Evolutionary conservation across 2,329 filamentous ascomycete genomes (phyloP).

Genomic region (Botryotinia convoluta): DNA sequence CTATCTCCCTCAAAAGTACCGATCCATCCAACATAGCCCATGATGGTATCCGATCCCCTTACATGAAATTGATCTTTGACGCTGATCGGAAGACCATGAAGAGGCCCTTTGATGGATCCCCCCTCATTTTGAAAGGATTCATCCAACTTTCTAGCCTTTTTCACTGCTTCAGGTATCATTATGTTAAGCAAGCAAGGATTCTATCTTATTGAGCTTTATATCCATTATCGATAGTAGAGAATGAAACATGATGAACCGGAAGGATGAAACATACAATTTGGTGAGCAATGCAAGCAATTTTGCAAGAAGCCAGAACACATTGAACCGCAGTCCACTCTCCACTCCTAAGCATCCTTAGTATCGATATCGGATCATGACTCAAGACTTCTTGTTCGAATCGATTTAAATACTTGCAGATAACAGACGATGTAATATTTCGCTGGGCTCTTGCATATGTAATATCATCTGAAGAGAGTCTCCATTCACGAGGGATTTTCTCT

Average conservation of each 20-base stretch:
- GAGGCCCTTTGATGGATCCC: conserved; percentile 27
- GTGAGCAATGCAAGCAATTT: conserved; percentile 51
- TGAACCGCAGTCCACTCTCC: conserved; percentile 55
- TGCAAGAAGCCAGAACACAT: conserved; percentile 50
- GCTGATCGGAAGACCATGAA: conserved; percentile 42
- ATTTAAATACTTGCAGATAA: conserved; percentile 37
- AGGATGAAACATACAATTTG: conserved; percentile 44
- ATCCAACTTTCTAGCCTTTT: conserved; percentile 45
- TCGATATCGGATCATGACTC: conserved; percentile 52
- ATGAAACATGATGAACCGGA: neutral
- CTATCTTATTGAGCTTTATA: conserved; percentile 34
- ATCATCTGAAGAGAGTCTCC: conserved; percentile 4
- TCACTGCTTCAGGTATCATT: conserved; percentile 39
- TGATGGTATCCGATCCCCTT: conserved; percentile 38
- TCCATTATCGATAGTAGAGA: conserved; percentile 26
- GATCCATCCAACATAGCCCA: conserved; percentile 56
- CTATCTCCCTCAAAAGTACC: conserved; percentile 51
- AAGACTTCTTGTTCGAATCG: conserved; percentile 47
- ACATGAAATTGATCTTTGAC: conserved; percentile 39
- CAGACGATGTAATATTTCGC: conserved; percentile 20
- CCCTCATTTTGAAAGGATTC: conserved; percentile 34
- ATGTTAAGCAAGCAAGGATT: conserved; percentile 52
- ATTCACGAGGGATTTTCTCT: conserved; percentile 9
- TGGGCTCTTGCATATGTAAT: neutral
- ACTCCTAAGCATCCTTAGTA: conserved; percentile 49